Conservation (phyloP, 257 asterid species). For the Lithospermum erythrorhizon region DNA sequence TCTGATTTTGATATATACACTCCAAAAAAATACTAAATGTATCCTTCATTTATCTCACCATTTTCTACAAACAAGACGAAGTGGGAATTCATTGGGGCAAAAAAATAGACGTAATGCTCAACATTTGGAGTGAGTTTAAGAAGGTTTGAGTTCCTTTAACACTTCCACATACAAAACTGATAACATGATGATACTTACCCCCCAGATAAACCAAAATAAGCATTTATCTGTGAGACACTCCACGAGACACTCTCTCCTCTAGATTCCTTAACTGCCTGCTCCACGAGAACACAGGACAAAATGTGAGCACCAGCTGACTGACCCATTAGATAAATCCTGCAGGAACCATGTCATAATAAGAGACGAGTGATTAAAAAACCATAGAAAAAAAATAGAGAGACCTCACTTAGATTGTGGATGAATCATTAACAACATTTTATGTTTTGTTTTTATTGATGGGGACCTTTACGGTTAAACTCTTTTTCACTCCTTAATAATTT, state of each 20-base stretch:
- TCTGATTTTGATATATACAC: background rate
- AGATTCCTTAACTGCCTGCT: conserved; percentile 80
- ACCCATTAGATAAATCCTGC: conserved; percentile 89
- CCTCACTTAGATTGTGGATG: no score
- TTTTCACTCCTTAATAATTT: no score
- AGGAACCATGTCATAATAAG: background rate
- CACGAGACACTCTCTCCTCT: conserved; percentile 62
- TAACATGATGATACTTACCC: conserved; percentile 43
- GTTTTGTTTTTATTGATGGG: no score
- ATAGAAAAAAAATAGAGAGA: background rate
- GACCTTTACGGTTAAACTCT: no score
- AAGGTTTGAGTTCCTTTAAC: background rate
- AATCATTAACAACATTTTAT: no score
- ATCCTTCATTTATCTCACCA: background rate
- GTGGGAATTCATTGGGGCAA: background rate
- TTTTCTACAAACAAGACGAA: background rate
- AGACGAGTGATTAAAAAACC: background rate
- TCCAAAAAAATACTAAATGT: background rate
- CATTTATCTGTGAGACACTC: conserved; percentile 76
- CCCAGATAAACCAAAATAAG: conserved; percentile 97
- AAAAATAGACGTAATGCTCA: background rate
- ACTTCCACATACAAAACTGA: background rate
- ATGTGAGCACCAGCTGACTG: conserved; percentile 99
- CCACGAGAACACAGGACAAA: conserved; percentile 74
- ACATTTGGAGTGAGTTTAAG: background rate